These are phyloP conservation scores for Wallemia ichthyophaga DNA, from an alignment of 1,284 basidiomycete species.

Conservation along the genomic window DNA sequence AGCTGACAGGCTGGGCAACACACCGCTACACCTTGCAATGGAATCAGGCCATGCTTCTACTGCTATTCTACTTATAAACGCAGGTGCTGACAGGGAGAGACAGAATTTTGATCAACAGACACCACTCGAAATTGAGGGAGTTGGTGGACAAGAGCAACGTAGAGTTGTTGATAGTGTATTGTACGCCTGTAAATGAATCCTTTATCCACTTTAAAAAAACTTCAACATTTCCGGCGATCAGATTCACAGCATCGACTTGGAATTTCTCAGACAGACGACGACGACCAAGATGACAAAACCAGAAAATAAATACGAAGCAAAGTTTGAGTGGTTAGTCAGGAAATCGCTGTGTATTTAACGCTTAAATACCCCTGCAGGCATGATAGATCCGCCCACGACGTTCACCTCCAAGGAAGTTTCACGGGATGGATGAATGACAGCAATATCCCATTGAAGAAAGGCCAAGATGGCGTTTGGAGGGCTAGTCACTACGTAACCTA, in stretches of 20 bases:
- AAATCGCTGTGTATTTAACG: no score
- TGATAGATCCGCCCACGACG: not conserved
- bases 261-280: no score
- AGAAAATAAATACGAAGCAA: not conserved
- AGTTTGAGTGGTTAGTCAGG: not conserved
- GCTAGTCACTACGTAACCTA: not conserved
- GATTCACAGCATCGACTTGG: no score
- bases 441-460: not conserved
- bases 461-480: not conserved
- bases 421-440: not conserved
- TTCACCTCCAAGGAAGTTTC: not conserved
- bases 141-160: constrained; percentile 58
- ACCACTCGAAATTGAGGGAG: constrained; percentile 55
- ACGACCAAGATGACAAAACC: not conserved
- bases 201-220: no score
- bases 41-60: constrained; percentile 73
- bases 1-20: constrained; percentile 60
- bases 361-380: not conserved
- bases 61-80: constrained; percentile 63
- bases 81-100: constrained; percentile 67
- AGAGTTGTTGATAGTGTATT: not conserved
- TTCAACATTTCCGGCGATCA: no score
- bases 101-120: constrained; percentile 48
- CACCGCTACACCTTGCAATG: constrained; percentile 80
- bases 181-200: no score